phyloP scores from a whole-genome alignment of 768 basidiomycete species.

The Myochromella boudieri region DNA sequence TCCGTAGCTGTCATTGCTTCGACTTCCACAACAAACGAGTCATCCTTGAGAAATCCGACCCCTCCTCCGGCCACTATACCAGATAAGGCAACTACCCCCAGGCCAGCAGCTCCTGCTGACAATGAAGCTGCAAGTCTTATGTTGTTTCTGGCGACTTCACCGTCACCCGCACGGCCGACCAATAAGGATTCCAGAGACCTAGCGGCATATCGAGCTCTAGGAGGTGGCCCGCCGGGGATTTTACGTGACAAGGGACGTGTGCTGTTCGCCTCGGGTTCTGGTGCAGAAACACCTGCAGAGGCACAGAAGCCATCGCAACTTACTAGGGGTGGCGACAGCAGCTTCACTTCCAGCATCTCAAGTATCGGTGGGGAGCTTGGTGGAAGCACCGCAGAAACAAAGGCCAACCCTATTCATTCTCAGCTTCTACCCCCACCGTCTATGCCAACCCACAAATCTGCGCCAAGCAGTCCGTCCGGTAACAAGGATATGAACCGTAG shows the following conservation, averaged over 20 bases:
- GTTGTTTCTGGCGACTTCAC: conserved; percentile 82
- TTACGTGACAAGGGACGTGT: conserved; percentile 68
- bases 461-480: conserved; percentile 20
- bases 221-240: conserved; percentile 39
- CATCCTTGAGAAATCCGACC: conserved; percentile 34
- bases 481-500: conserved; percentile 23
- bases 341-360: conserved; percentile 39
- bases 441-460: conserved; percentile 24
- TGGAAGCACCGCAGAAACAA: conserved; percentile 5
- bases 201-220: conserved; percentile 56
- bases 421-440: conserved; percentile 33
- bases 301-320: conserved; percentile 13
- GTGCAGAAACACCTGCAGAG: conserved; percentile 14
- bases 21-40: conserved; percentile 27
- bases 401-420: conserved; percentile 1
- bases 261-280: conserved; percentile 52
- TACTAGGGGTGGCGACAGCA: conserved; percentile 32
- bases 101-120: conserved; percentile 62
- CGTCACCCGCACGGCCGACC: conserved; percentile 69
- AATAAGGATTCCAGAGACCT: conserved; percentile 55
- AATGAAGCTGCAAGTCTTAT: conserved; percentile 87
- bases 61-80: conserved; percentile 29
- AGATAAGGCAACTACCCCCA: conserved; percentile 39
- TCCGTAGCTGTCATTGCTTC: conserved; percentile 41
- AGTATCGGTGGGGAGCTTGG: conserved; percentile 32